phyloP scores from a whole-genome alignment of 257 asterid genomes.

The Anisodus acutangulus region DNA sequence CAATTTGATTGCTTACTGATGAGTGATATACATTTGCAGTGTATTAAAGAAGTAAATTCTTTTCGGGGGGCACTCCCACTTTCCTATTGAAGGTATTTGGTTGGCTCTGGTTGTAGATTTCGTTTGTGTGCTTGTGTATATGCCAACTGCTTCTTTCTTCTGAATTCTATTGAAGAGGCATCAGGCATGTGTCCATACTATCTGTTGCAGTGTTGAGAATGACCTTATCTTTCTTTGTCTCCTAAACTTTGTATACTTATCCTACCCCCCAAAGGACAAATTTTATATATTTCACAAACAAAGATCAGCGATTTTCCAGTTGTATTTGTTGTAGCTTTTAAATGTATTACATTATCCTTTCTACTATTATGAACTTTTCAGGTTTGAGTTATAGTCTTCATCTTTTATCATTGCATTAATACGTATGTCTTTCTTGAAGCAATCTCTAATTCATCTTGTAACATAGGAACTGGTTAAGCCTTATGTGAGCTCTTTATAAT shows the following conservation, averaged over 20 bases:
- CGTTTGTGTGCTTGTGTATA: neutral
- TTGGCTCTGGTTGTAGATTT: neutral
- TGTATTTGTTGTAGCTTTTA: too few species aligned
- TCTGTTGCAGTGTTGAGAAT: neutral
- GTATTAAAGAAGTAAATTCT: constrained; percentile 44
- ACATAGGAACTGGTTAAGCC: neutral
- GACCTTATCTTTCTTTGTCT: neutral
- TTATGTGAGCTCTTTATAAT: neutral
- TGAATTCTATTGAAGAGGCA: neutral
- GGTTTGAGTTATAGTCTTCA: neutral
- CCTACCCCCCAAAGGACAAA: neutral
- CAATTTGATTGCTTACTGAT: neutral
- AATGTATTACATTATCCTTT: too few species aligned
- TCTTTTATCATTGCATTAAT: neutral
- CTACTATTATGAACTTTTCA: neutral
- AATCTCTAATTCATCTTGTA: neutral
- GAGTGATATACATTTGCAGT: constrained; percentile 34
- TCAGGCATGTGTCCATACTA: neutral
- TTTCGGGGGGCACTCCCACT: neutral
- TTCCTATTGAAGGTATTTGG: neutral
- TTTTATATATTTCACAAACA: neutral
- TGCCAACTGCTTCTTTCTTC: neutral
- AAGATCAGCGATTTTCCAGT: neutral
- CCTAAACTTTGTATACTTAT: neutral
- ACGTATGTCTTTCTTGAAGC: neutral